Conservation (phyloP, 202 grass and related monocot genomes). For the Zoysia matrella region DNA sequence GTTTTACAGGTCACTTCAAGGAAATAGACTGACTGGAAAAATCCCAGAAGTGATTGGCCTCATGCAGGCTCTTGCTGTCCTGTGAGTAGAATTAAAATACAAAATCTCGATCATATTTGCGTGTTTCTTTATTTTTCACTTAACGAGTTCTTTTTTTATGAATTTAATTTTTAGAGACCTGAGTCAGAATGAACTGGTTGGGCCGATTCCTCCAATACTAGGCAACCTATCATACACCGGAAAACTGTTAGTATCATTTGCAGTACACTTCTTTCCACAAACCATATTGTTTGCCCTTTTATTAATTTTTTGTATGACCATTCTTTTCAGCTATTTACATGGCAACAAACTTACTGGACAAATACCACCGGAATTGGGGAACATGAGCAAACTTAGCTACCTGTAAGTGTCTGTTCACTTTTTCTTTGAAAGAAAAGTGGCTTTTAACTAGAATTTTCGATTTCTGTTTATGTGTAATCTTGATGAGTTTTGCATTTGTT, state of each 20-base stretch:
- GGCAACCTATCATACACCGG: conserved; percentile 98
- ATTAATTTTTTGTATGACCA: neutral
- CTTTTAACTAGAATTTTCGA: neutral
- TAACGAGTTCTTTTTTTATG: conserved; percentile 15
- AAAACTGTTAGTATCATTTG: conserved; percentile 80
- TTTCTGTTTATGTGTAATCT: conserved; percentile 17
- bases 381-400: conserved; percentile 98
- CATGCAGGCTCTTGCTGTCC: conserved; percentile 98
- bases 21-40: conserved; percentile 85
- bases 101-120: conserved; percentile 19
- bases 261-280: neutral
- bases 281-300: conserved; percentile 15
- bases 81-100: conserved; percentile 71
- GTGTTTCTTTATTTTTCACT: neutral
- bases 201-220: conserved; percentile 90
- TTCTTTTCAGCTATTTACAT: conserved; percentile 80
- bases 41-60: conserved; percentile 99
- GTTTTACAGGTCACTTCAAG: conserved; percentile 85
- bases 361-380: conserved; percentile 93
- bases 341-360: conserved; percentile 90
- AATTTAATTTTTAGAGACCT: conserved; percentile 67
- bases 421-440: neutral
- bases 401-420: conserved; percentile 61
- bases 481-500: conserved; percentile 19
- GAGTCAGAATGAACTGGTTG: conserved; percentile 89